Base-by-base conservation (phyloP, 352 stramenopile species). In the Albugo candida region DNA sequence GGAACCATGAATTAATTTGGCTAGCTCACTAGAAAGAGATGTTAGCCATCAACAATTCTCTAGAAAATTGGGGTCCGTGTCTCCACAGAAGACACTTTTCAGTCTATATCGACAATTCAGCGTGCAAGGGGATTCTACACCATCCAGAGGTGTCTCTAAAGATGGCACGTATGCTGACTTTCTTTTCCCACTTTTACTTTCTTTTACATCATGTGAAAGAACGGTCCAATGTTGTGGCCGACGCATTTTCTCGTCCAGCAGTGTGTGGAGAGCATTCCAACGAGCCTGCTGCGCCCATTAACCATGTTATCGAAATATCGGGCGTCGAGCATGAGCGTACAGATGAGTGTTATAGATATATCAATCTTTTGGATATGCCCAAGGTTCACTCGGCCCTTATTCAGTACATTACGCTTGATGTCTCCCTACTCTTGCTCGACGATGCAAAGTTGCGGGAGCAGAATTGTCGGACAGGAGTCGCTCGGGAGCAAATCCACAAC, bases 21-120 rank as follows among this genome's bases (percentile, higher is more conserved):
- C 45, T 42, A 49, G 21, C 51, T 14, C 36, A 56, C 37, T 41
- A 53, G 20, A 49, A 56, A 18, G 31, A 54, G 31, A 20, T 56
- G 35, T 56, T 40, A 20, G 45, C 51, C 8, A 56, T 56, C 51
- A 56, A 56, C 36, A 14, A 41, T 17, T 41, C 51, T 13, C 24
- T 52, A n/a, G 44, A 41, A 11, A 56, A 56, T 18, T 56, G 51
- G 51, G 8, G 43, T 14, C 47, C 18, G 18, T 56, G 52, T 34
- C 40, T 56, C 11, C 38, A 44, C 13, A 18, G 51, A 19, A 24
- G n/a, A 0, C 31, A 20, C 14, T 45, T 56, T 17, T 40, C 46
- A 27, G 46, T 56, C 20, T 53, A 36, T 24, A 43, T 8, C 17
- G 38, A 43, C 38, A 43, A 43, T 43, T 43, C 38, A 24, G 38